phyloP scores from a whole-genome alignment of 140 eudicot species.

The Flaveria floridana region DNA sequence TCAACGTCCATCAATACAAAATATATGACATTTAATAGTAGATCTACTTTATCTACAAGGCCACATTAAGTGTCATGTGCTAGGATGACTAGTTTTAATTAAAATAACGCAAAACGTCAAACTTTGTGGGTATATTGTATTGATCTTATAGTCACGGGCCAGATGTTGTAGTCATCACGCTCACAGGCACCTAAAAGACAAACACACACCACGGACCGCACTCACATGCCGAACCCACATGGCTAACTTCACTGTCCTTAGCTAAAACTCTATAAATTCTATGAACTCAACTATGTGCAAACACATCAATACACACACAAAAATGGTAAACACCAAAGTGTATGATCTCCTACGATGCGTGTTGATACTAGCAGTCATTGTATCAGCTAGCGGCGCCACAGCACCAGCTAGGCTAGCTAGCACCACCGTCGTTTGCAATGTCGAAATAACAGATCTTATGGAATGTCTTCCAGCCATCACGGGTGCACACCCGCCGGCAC shows the following conservation, averaged over 20 bases:
- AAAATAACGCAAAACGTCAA: neutral
- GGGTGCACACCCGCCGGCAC: constrained; percentile 47
- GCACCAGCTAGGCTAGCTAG: constrained; percentile 35
- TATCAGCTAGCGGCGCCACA: constrained; percentile 12
- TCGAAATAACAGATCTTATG: constrained; percentile 45
- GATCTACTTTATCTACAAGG: no score
- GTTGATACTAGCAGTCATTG: constrained; percentile 19
- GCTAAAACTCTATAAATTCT: constrained; percentile 16
- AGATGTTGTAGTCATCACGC: constrained; percentile 10
- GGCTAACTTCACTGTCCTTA: neutral
- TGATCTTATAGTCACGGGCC: constrained; percentile 16
- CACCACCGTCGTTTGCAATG: constrained; percentile 45
- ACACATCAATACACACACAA: constrained; percentile 9
- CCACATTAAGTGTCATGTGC: neutral
- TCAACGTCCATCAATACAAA: no score
- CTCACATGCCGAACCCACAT: constrained; percentile 23
- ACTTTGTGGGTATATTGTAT: constrained; percentile 5
- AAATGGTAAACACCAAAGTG: constrained; percentile 23
- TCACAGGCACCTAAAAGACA: constrained; percentile 19
- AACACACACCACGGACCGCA: constrained; percentile 23
- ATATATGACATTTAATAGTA: no score
- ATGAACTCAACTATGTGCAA: constrained; percentile 1
- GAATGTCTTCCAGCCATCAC: constrained; percentile 64
- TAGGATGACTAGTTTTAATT: neutral
- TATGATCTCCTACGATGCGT: constrained; percentile 22